Evolutionary conservation across 352 stramenopile genomes (phyloP), one percentile per base, ranked within the genome.

Genomic region (Phytophthora ramorum): DNA sequence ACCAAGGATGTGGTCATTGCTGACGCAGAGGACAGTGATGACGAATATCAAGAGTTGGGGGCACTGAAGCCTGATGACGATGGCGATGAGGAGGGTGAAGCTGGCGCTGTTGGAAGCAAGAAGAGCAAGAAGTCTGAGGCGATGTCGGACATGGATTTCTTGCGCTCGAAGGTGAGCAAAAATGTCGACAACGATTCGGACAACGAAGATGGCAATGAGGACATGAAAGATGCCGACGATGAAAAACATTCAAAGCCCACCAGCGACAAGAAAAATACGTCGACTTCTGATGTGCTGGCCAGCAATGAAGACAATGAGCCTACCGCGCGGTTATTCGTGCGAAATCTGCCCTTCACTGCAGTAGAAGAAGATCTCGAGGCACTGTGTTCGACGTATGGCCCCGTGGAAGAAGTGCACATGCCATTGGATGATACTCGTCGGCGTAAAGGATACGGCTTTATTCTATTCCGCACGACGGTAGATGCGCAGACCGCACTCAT

Each of bases 391-490:
- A 58, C 75, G 12, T 98, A 93, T 69, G 97, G 97, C 22, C 75
- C 73, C 41, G 75, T 99, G 17, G 64, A 82, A 5, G 92, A 99
- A 50, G 93, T 98, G 58, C 96, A 99, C 66, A 97, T 99, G 72
- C 96, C 97, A 26, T 81, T 99, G 48, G 97, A 99, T 83, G 95
- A 98, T 54, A 92, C 89, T 14, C 95, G 96, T 69, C 84, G 92
- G 37, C 95, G 96, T 48, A 99, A 99, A 62, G 98, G 98, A 44
- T 99, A 98, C 81, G 97, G 89, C 12, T 99, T 99, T 74, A 87
- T 99, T 19, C 81, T 92, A 16, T 99, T 98, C 76, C 80, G 92
- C 59, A 95, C 85, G n/a, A 93, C 90, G 2, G 85, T 96, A 20
- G 87, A 98, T 66, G 96, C 97, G 1, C 79, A 94, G 49, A 69